Percentiles rank a stretch among this genome's conserved stretches.
phyloP scores from a whole-genome alignment of 228 moss, liverwort and hornwort genomes.

The Sphagnum magellanicum region DNA sequence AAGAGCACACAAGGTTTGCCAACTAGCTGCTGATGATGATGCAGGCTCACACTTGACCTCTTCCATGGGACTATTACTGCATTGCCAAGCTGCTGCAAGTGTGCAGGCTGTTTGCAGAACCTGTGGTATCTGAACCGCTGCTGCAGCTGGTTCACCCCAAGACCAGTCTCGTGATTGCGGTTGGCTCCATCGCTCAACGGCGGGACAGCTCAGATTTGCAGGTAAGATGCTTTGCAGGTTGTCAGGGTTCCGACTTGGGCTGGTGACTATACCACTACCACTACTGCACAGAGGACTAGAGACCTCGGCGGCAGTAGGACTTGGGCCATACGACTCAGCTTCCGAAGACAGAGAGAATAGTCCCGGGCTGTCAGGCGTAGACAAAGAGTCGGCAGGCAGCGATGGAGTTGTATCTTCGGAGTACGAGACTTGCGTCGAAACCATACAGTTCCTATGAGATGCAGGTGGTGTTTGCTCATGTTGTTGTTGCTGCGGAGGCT shows the following conservation, averaged over 20 bases:
- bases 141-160: neutral
- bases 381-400: constrained; percentile 16
- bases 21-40: constrained; percentile 13
- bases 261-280: constrained; percentile 4
- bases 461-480: neutral
- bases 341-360: neutral
- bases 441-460: constrained; percentile 18
- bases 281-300: constrained; percentile 1
- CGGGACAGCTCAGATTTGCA: constrained; percentile 3
- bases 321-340: neutral
- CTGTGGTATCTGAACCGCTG: constrained; percentile 3
- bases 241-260: constrained; percentile 28
- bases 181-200: neutral
- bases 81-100: neutral
- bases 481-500: neutral
- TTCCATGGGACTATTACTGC: constrained; percentile 3
- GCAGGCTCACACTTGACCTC: constrained; percentile 2
- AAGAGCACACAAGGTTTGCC: constrained; percentile 40
- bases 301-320: neutral
- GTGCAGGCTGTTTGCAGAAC: neutral
- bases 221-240: constrained; percentile 38
- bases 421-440: constrained; percentile 33
- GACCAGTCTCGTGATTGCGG: neutral
- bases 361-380: neutral
- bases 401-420: constrained; percentile 39